These are phyloP conservation scores for Saitoella complicata DNA, from an alignment of 805 yeast species.

Conservation along the genomic window DNA sequence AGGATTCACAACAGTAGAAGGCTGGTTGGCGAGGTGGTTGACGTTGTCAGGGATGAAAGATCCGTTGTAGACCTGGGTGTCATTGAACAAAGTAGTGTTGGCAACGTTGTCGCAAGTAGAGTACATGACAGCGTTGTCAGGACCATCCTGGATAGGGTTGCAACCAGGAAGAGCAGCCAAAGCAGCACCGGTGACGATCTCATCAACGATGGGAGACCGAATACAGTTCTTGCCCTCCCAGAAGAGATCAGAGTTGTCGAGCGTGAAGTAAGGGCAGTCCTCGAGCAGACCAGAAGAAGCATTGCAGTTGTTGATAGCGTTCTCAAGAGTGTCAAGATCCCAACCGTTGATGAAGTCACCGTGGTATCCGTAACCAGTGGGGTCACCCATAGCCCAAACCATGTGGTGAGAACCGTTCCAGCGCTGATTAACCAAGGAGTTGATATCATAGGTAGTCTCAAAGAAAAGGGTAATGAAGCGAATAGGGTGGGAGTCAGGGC, in stretches of 20 bases:
- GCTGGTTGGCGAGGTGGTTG: neutral
- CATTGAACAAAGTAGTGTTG: too few species aligned
- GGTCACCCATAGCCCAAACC: constrained; percentile 2
- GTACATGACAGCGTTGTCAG: neutral
- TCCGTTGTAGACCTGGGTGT: neutral
- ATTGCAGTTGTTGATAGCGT: constrained; percentile 2
- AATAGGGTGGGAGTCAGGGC: constrained; percentile 3
- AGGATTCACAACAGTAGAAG: neutral
- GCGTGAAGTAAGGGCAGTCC: constrained; percentile 1
- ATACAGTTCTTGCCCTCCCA: neutral
- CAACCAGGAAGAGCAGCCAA: constrained; percentile 3
- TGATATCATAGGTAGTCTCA: constrained; percentile 1
- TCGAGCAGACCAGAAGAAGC: constrained; percentile 2
- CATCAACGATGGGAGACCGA: neutral
- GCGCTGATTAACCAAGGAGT: neutral
- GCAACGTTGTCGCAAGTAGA: neutral
- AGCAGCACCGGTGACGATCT: constrained; percentile 1
- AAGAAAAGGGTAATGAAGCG: neutral
- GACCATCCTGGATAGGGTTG: neutral
- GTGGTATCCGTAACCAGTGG: constrained; percentile 4
- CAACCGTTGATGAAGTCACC: constrained; percentile 4
- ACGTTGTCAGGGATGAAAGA: neutral
- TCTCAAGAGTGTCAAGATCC: constrained; percentile 1
- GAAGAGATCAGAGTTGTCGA: neutral
- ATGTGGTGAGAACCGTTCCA: neutral